phyloP scores from a whole-genome alignment of 2,329 filamentous ascomycete genomes.

The Neocatenulostroma microsporum region DNA sequence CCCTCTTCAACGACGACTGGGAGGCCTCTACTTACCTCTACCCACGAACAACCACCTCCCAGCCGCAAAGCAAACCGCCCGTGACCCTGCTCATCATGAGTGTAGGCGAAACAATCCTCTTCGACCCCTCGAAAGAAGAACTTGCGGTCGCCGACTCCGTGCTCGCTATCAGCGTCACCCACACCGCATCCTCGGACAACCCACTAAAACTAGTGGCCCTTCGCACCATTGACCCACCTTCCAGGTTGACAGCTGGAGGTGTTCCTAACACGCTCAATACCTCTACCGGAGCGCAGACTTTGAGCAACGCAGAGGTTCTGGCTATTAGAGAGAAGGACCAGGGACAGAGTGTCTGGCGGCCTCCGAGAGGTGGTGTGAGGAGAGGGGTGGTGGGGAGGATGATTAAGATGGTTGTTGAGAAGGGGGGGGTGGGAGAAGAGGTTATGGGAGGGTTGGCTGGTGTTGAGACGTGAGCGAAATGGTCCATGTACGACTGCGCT shows the following conservation, averaged over 20 bases:
- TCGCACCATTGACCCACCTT: slow-evolving; percentile 44
- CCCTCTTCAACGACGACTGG: slow-evolving; percentile 98
- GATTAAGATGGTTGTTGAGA: slow-evolving; percentile 66
- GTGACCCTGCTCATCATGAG: slow-evolving; percentile 85
- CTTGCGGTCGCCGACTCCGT: slow-evolving; percentile 86
- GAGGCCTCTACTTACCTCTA: slow-evolving; percentile 73
- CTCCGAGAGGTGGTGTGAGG: slow-evolving; percentile 75
- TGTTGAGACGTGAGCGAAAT: slow-evolving; percentile 55
- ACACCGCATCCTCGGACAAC: slow-evolving; percentile 41
- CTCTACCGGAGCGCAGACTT: slow-evolving; percentile 34
- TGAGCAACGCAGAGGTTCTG: slow-evolving; percentile 33
- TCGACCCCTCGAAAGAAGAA: slow-evolving; percentile 86
- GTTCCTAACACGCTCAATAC: slow-evolving; percentile 42
- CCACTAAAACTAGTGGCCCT: slow-evolving; percentile 34
- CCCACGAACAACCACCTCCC: slow-evolving; percentile 33
- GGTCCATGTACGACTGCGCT: too few species aligned
- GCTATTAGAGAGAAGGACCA: slow-evolving; percentile 45
- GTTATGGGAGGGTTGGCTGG: slow-evolving; percentile 72
- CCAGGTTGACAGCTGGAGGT: slow-evolving; percentile 41
- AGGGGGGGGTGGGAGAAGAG: slow-evolving; percentile 75
- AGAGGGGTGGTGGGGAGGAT: slow-evolving; percentile 64
- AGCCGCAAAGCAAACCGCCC: slow-evolving; percentile 54
- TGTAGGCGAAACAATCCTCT: slow-evolving; percentile 80
- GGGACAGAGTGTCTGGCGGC: slow-evolving; percentile 64
- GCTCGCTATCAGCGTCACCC: slow-evolving; percentile 70